Evolutionary conservation across 495 filamentous ascomycete genomes (phyloP), one percentile per base, ranked within the genome.

Genomic region (Podospora pseudopauciseta): DNA sequence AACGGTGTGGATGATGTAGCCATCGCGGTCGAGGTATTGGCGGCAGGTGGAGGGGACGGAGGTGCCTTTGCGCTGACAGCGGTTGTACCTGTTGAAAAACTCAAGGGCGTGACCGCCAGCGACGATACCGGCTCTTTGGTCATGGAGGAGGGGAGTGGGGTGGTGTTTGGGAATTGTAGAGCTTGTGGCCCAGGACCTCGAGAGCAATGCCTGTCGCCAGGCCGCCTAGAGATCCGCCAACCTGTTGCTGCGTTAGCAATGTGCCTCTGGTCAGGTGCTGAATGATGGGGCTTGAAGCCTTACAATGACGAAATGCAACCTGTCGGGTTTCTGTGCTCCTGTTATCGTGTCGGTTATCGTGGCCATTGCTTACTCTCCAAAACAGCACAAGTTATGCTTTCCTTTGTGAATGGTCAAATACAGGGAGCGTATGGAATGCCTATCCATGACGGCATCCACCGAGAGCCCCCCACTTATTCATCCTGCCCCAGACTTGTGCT

Each of bases 121-220:
- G 0, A 84, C 82, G 34, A 89, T 84, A 2, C 86, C 85, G 5
- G 86, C 86, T 18, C 86, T 86, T 76, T 87, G 84, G 70, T 85
- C 81, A 60, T 85, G 80, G 0, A 86, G 78, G 9, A 84, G 68
- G 1, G 81, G 73, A 1, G 72, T 74, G 0, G 79, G 74, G 56
- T 80, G 83, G 20, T 84, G 80, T 70, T 88, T 85, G 18, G 88
- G 80, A 60, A 89, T 85, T 1, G 77, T 81, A 32, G 83, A 82
- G 69, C 19, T 81, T 71, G 73, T 85, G 80, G 16, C 81, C 80
- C 7, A 85, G 80, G 0, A 77, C 73, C 63, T 81, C 82, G 26
- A 87, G 75, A n/a, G 82, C 80, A 23, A 86, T 76, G n/a, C 77
- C 84, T 0, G 76, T 73, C 15, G 83, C 76, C 7, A 84, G 78